Conservation (phyloP, 345 rosid genomes). For the Excoecaria agallocha region DNA sequence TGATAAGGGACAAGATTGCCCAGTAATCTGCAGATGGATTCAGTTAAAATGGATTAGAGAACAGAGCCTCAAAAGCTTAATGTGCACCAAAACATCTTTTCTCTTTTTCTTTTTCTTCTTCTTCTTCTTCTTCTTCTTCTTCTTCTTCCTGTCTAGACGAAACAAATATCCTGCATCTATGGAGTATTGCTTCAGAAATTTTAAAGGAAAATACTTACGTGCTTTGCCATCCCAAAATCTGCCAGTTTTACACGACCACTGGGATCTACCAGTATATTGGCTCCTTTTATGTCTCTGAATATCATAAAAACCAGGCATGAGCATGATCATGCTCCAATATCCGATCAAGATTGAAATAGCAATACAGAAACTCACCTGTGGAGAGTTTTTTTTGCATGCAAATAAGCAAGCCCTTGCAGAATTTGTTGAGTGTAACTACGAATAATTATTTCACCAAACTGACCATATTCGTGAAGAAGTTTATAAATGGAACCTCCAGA, state of each 20-base stretch:
- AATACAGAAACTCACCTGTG: conserved; percentile 47
- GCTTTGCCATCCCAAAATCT: conserved; percentile 91
- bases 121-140: neutral
- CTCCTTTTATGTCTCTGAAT: conserved; percentile 75
- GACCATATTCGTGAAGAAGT: conserved; percentile 77
- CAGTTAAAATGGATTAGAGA: conserved; percentile 5
- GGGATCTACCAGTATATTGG: conserved; percentile 74
- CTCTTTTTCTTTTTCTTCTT: neutral
- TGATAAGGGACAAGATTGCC: conserved; percentile 74
- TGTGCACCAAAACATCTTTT: neutral
- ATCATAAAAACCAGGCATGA: neutral
- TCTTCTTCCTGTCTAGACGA: neutral
- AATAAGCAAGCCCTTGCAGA: conserved; percentile 64
- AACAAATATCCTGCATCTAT: neutral
- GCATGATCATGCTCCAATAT: conserved; percentile 2
- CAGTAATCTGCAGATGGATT: conserved; percentile 53
- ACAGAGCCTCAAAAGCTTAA: neutral
- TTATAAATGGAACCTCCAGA: conserved; percentile 82
- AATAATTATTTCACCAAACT: conserved; percentile 58
- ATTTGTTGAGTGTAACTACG: conserved; percentile 79
- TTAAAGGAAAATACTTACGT: conserved; percentile 43
- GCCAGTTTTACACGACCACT: conserved; percentile 74
- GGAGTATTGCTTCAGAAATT: neutral
- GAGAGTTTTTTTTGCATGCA: conserved; percentile 64
- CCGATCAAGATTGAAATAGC: neutral